Conservation (phyloP, 129 eudicot species). For the Glebionis coronaria region DNA sequence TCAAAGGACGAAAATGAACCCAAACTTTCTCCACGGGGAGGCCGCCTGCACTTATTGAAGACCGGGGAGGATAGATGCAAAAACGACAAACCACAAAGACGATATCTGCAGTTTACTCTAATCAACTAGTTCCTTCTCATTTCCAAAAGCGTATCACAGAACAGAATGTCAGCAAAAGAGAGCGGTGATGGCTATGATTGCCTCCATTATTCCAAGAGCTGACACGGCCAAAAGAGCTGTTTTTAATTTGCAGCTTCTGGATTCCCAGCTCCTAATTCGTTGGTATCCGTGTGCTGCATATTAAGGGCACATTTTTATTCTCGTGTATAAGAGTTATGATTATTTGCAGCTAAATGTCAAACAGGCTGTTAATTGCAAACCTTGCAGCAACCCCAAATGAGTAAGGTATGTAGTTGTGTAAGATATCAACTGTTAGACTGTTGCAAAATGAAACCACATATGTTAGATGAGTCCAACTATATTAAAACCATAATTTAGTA, state of each 20-base stretch:
- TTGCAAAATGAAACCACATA: background rate
- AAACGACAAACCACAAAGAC: too few species aligned
- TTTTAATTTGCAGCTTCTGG: slow-evolving; percentile 31
- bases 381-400: slow-evolving; percentile 43
- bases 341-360: background rate
- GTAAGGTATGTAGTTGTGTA: slow-evolving; percentile 23
- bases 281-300: slow-evolving; percentile 31
- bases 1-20: too few species aligned
- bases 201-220: slow-evolving; percentile 25
- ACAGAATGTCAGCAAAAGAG: too few species aligned
- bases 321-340: background rate
- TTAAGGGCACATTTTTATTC: background rate
- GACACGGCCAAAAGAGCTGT: slow-evolving; percentile 15
- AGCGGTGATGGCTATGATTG: slow-evolving; percentile 16
- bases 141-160: too few species aligned
- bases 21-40: too few species aligned
- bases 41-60: too few species aligned
- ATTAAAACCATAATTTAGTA: background rate
- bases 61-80: too few species aligned
- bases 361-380: slow-evolving; percentile 18
- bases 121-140: too few species aligned
- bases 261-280: slow-evolving; percentile 11
- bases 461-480: background rate
- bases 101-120: too few species aligned
- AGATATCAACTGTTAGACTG: slow-evolving; percentile 33